Conservation (phyloP, 2,329 filamentous ascomycete species). For the Phaeosphaeriaceae sp. region DNA sequence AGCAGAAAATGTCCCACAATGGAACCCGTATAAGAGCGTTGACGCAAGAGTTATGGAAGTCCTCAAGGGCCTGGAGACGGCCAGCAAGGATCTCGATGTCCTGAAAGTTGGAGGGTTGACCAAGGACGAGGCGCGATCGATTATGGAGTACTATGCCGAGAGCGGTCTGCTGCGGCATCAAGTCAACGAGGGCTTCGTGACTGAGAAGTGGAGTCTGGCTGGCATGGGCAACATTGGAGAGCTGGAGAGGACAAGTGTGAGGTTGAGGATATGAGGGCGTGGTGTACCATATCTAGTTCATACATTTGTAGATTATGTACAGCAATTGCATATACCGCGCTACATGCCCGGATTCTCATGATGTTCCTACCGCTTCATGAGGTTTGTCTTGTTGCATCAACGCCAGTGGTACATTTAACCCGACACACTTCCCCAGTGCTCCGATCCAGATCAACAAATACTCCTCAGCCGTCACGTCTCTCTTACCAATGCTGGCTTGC, state of each 20-base stretch:
- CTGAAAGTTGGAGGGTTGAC: conserved; percentile 71
- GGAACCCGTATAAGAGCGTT: conserved; percentile 60
- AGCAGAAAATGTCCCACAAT: conserved; percentile 46
- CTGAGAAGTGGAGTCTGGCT: conserved; percentile 83
- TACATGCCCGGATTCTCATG: background rate
- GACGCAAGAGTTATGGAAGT: conserved; percentile 61
- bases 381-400: conserved; percentile 49
- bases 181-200: conserved; percentile 74
- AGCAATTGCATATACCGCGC: conserved; percentile 13
- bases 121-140: conserved; percentile 74
- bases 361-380: background rate
- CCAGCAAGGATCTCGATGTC: conserved; percentile 49
- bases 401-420: conserved; percentile 76
- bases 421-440: conserved; percentile 80
- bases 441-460: conserved; percentile 92
- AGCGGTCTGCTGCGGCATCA: conserved; percentile 78
- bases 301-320: conserved; percentile 28
- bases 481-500: conserved; percentile 55
- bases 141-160: conserved; percentile 93
- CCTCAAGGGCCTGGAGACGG: conserved; percentile 48
- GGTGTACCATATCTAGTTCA: conserved; percentile 20
- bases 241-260: conserved; percentile 73
- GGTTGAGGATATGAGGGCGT: conserved; percentile 34
- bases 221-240: conserved; percentile 85
- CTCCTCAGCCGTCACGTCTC: conserved; percentile 57